These are phyloP conservation scores for Toxicodendron radicans DNA, from an alignment of 345 rosid species.

Conservation along the genomic window DNA sequence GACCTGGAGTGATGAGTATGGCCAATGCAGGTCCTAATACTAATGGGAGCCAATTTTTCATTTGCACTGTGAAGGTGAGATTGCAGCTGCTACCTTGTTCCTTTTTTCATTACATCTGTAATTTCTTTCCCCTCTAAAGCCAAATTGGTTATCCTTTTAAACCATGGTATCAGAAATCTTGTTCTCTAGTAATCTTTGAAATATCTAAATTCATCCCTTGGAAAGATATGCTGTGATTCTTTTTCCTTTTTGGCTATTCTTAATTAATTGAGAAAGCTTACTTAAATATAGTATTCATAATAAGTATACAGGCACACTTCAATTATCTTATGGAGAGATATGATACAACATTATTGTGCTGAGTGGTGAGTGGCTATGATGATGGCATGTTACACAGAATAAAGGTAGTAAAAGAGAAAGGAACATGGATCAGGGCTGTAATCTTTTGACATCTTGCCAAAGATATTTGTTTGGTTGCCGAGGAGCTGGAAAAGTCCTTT, in stretches of 20 bases:
- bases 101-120: conserved; percentile 2
- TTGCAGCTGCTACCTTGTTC: conserved; percentile 9
- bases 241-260: neutral
- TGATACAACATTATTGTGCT: neutral
- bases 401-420: neutral
- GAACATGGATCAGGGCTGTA: neutral
- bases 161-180: neutral
- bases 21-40: conserved; percentile 96
- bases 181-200: conserved; percentile 1
- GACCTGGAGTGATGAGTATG: conserved; percentile 91
- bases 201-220: conserved; percentile 1
- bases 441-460: neutral
- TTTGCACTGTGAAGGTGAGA: conserved; percentile 79
- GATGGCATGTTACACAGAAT: neutral
- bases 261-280: neutral
- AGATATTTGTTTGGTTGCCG: neutral
- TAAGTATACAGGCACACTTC: neutral
- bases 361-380: neutral
- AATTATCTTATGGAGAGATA: neutral
- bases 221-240: neutral
- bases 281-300: neutral
- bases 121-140: neutral
- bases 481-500: neutral
- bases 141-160: neutral
- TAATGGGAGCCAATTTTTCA: conserved; percentile 93